Base-by-base conservation (phyloP, 2,329 filamentous ascomycete genomes). In the Ophiostoma piceae region DNA sequence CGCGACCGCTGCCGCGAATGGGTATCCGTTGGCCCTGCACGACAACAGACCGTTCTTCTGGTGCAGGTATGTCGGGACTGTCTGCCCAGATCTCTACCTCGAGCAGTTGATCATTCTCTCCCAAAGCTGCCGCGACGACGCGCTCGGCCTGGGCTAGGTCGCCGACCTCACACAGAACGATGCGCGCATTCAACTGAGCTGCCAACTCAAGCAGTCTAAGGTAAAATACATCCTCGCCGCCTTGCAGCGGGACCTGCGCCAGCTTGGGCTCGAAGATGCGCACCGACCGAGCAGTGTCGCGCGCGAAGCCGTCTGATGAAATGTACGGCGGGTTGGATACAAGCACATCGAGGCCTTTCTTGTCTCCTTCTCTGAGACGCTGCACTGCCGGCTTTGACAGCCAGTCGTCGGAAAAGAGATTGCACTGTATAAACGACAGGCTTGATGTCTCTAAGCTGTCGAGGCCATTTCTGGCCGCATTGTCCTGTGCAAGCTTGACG, bases 261-360 rank as follows among this genome's bases (percentile, higher is more conserved):
- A 91, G 79, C 73, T 82, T 86, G 3, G 95, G 95, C 79, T 99
- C 95, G 77, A 88, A 92, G 65, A 87, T 87, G 19, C 92, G 86
- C 39, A 97, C 94, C 14, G 91, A 94, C 35, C 88, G 85, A 1
- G 84, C 82, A 0, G 90, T 93, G 22, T 86, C 85, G 54, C 79
- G 83, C 54, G 83, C 79, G 75, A 91, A 93, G 8, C 85, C 86
- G 54, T 77, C 74, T 0, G 82, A 80, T 1, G 93, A 96, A 67
- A 98, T 89, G 77, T 98, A 98, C 0, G 95, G 95, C 19, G 95
- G 95, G 76, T 99, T 99, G 1, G 91, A 91, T 47, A 95, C 85
- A 1, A 99, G 79, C 3, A 98, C 80, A 72, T 96, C 88, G 75
- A 77, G 84, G 68, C 41, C 22, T 19, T 29, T 12, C 67, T 11